Base-by-base conservation (phyloP, 495 filamentous ascomycete species). In the Acidiella bohemica region DNA sequence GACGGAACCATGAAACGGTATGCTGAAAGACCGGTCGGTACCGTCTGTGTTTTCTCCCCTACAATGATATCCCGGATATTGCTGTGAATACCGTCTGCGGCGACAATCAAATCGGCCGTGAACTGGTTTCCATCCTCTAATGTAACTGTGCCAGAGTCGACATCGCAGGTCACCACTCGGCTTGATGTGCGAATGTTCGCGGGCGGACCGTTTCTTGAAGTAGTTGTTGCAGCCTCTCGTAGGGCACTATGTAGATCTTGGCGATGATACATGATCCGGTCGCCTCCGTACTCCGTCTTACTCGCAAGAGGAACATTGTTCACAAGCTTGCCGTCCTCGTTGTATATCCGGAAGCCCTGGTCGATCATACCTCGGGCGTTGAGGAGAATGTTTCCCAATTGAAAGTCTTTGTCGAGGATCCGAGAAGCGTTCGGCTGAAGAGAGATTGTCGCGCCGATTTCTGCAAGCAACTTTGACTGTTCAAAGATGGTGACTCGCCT, bases 391-490 rank as follows among this genome's bases (percentile, higher is more conserved):
- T 20, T 27, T 5, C 25, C 34, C 18, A 45, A 14, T 11, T 28
- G 21, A 42, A 42, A 46, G 5, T 26, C 13, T 20, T 29, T 4
- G 8, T 35, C 27, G 12, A 51, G 30, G 4, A 51, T 42, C 16
- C 38, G 29, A 27, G 48, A 42, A 7, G 48, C 48, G 34, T 51
- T 51, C 11, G 48, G 48, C 14, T 47, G 35, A 8, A 48, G 44
- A 3, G 31, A 37, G 14, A 52, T 43, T 2, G 45, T 31, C 8
- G 49, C 49, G 22, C 44, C 48, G 27, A 51, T 47, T 27, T 47
- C 43, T 12, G 37, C 21, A 8, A 33, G 23, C 19, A 51, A 24
- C 9, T 32, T 18, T 4, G 48, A 51, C 32, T 51, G 44, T 25
- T 51, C 48, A 24, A 51, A 36, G n/a, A 51, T 47, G 24, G 31